A percentile compares a stretch with the other conserved stretches of the same genome.
Conservation (phyloP, 306 rosid genomes). For the Rosa persica region DNA sequence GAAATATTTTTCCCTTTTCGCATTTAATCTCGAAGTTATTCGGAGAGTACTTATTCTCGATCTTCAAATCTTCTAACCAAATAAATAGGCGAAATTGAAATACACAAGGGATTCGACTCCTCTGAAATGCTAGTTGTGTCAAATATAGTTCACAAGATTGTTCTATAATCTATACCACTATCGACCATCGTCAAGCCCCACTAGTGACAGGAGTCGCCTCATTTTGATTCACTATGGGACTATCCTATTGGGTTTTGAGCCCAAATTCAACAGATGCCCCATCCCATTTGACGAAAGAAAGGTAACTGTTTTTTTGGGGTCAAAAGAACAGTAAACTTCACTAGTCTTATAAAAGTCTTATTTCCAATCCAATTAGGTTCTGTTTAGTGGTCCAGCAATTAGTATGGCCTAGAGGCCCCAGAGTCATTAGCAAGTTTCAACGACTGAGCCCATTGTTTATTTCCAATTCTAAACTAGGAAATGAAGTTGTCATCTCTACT, state of each 20-base stretch:
- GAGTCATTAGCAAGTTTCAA: background rate
- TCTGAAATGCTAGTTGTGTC: no score
- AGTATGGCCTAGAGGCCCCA: background rate
- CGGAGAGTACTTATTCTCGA: no score
- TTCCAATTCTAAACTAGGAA: background rate
- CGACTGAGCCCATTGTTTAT: background rate
- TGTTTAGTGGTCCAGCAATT: background rate
- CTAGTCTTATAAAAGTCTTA: no score
- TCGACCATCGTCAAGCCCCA: background rate
- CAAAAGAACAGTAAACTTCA: background rate
- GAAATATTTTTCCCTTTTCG: background rate
- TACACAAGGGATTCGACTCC: background rate
- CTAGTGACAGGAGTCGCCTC: background rate
- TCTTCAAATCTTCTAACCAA: background rate
- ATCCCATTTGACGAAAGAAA: background rate
- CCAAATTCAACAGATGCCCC: background rate
- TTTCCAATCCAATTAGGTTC: background rate
- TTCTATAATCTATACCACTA: no score
- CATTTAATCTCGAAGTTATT: background rate
- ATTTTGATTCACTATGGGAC: background rate
- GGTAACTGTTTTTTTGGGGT: no score
- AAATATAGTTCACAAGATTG: no score
- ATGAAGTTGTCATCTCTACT: background rate
- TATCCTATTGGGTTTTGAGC: background rate
- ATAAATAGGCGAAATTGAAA: background rate